Base-by-base conservation (phyloP, 139 green algal genomes). In the Chlorella sp. region DNA sequence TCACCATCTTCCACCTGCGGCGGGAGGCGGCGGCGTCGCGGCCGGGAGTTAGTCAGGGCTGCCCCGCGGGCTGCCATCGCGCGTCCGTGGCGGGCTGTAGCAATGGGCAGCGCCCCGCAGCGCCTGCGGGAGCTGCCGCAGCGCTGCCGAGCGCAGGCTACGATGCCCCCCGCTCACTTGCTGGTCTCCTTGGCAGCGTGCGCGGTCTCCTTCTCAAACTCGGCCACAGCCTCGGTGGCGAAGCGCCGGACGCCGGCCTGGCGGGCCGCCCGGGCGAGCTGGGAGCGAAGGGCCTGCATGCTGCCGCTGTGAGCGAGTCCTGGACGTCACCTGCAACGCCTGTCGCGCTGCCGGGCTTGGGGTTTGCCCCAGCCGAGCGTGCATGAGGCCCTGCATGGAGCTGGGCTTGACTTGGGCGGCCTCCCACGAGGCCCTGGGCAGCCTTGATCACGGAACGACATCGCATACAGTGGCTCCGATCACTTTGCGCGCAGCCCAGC, bases 1-100 rank as follows among this genome's bases (percentile, higher is more conserved):
- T 51, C 13, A 81, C 56, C 20, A 55, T 68, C 74, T 26, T 81
- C 74, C 74, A 81, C 74, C 74, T 81, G 74, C 36, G 34, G 63
- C 13, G 11, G 51, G 11, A 21, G 51, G 51, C 2, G 11, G 51
- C 11, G 13, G 51, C 15, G 51, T 20, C 51, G 51, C 51, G 51
- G 51, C 51, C 51, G 51, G 2, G 44, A 9, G 12, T 60, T 60
- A 60, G 51, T 60, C 51, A 60, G 51, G 51, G 51, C 12, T 23
- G 51, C 51, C 11, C 51, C 13, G 51, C 51, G 51, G 51, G 13
- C 51, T 23, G 51, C 51, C 51, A 60, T 60, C 51, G 51, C 51
- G 51, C 51, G 51, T 60, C 51, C 21, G 51, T 15, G 2, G 13
- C 2, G 11, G 18, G 51, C 51, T 60, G 51, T 3, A 2, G 15